These are phyloP conservation scores for Calendula officinalis DNA, from an alignment of 129 eudicot species.

Conservation along the genomic window DNA sequence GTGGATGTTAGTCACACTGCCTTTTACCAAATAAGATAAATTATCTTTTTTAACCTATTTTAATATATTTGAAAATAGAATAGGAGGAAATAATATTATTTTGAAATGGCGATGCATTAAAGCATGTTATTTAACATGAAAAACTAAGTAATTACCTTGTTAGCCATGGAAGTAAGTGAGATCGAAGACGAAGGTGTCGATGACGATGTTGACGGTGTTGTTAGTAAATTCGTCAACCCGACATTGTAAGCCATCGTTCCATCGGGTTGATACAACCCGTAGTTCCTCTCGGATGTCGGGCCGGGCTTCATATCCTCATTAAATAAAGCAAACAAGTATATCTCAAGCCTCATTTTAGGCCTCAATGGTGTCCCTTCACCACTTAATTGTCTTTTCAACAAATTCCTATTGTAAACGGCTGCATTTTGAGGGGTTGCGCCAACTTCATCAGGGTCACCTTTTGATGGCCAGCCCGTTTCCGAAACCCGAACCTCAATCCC, in stretches of 20 bases:
- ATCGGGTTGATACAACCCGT: conserved; percentile 82
- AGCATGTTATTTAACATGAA: neutral
- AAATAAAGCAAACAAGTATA: conserved; percentile 79
- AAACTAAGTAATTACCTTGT: conserved; percentile 34
- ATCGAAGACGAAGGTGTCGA: conserved; percentile 34
- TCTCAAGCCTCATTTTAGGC: conserved; percentile 68
- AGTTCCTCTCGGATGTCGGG: conserved; percentile 87
- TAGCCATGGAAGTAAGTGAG: conserved; percentile 55
- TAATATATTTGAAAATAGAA: no score
- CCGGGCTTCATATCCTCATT: conserved; percentile 94
- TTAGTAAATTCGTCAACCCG: conserved; percentile 49
- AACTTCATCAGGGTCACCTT: conserved; percentile 62
- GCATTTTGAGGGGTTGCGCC: conserved; percentile 76
- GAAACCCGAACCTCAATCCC: conserved; percentile 85
- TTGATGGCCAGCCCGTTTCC: conserved; percentile 95
- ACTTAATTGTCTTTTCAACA: conserved; percentile 58
- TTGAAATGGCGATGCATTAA: neutral
- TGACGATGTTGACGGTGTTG: conserved; percentile 10
- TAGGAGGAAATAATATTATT: no score
- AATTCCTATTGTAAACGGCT: conserved; percentile 61
- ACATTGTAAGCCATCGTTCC: conserved; percentile 77
- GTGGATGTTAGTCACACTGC: no score
- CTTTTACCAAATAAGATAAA: no score
- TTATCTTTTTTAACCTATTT: no score
- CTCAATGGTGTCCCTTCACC: conserved; percentile 89